Conservation (phyloP, 306 rosid genomes). For the Rosa rugosa region DNA sequence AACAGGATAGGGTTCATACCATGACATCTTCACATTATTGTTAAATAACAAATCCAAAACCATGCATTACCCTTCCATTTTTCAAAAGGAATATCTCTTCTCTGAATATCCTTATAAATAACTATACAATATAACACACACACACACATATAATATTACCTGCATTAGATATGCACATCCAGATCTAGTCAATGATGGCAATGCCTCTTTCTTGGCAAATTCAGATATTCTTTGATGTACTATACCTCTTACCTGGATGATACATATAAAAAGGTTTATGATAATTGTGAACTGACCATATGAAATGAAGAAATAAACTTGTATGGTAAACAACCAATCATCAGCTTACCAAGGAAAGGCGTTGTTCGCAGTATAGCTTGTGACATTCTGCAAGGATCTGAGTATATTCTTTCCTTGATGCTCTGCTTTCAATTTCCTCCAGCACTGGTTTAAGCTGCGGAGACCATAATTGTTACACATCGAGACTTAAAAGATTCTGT, state of each 20-base stretch:
- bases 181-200: constrained; percentile 95
- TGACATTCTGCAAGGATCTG: constrained; percentile 96
- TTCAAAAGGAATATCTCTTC: not conserved
- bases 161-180: constrained; percentile 98
- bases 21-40: not conserved
- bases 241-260: constrained; percentile 71
- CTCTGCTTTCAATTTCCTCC: constrained; percentile 92
- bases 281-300: constrained; percentile 27
- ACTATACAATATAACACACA: not conserved
- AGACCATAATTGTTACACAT: constrained; percentile 33
- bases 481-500: not conserved
- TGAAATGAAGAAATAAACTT: constrained; percentile 4
- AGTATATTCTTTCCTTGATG: constrained; percentile 89
- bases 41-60: constrained; percentile 1
- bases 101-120: not conserved
- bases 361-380: constrained; percentile 86
- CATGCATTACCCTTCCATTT: not conserved
- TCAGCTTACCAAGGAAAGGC: constrained; percentile 88
- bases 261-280: constrained; percentile 24
- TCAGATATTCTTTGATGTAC: constrained; percentile 91
- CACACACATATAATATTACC: constrained; percentile 34
- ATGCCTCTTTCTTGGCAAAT: constrained; percentile 89
- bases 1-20: not conserved
- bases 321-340: constrained; percentile 36
- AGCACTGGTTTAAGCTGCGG: constrained; percentile 88